Evolutionary conservation across 1,139 yeast genomes (phyloP), one percentile per base, ranked within the genome.

Genomic region (Hansenula lynferdii): DNA sequence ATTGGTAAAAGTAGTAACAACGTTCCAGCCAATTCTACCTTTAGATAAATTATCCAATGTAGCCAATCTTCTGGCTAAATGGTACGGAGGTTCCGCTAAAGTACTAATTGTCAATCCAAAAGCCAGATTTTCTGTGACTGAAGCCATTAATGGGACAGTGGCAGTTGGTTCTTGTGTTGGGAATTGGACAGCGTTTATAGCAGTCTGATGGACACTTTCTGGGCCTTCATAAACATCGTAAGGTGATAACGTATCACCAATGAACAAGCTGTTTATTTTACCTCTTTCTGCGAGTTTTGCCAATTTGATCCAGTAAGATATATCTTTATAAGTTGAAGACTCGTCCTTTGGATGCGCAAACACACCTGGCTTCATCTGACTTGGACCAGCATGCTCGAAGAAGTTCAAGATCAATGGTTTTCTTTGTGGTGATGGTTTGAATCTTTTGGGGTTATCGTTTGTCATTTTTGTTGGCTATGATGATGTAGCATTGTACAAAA

Each of bases 161-260:
- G 64, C 60, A 43, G 63, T 59, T 12, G 70, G 72, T 38, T 67
- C 71, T 36, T 55, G 56, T 3, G 61, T 54, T 3, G 72, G 71
- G 51, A 61, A 63, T 47, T 67, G 70, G 5, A 70, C 64, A 5
- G 69, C 70, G 2, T 67, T 53, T 29, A 36, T 56, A 2, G 66
- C 64, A 16, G 67, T 69, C 7, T 67, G 62, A 5, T 45, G 51
- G 24, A 62, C 47, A 43, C 66, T 67, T 3, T 55, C 45, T 0
- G 69, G 68, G 3, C 70, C 69, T 40, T 65, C 56, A 44, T 62
- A 67, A 14, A 66, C 71, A 42, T 66, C 71, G 42, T 66, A 67
- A 6, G 64, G 65, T 5, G 72, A 73, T 19, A 69, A 50, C 3
- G 65, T 70, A 51, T 70, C 75, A 18, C 75, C 75, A 38, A 70